Base-by-base conservation (phyloP, 1,284 basidiomycete species). In the Tilletia caries region DNA sequence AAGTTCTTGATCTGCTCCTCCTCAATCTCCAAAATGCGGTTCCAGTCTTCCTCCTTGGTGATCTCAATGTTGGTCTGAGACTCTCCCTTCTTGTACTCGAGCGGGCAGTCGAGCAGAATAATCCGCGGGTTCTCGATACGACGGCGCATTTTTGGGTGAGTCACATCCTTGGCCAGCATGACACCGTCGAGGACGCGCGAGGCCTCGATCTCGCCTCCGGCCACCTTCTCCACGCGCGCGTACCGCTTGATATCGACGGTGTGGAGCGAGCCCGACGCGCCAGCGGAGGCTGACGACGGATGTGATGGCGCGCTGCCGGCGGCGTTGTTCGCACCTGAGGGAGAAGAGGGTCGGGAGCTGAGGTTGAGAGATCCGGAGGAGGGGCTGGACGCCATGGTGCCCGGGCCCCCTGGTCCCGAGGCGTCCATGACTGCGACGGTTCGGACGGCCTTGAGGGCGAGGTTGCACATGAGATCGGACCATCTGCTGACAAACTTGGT, bases 51-150 rank as follows among this genome's bases (percentile, higher is more conserved):
- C 86, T 96, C 95, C 84, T 92, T 93, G 43, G 90, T 90, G 78
- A 98, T 94, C 86, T 98, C 95, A 86, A 98, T 98, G 85, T 98
- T 97, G 73, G 96, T 98, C 85, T 98, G 95, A 73, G 88, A 90
- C 86, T 98, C 96, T 58, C 95, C 95, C 87, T 98, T 98, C 86
- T 98, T 98, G 87, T 98, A 98, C 86, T 99, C 96, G 69, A 98
- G 86, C 20, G 95, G 93, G 85, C 95, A 98, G 85, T 98, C 95
- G 68, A 98, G 87, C 64, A 98, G 85, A 37, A 98, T 86, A 72
- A 98, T 92, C 27, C 95, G 86, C 4, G 95, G 96, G 79, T 93
- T 92, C 75, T 88, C 88, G 84, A 98, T 98, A 76, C 93, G 86
- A 72, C 95, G 85, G 71, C 95, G 87, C 95, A 98, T 98, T 82